Evolutionary conservation across 768 basidiomycete species (phyloP), one percentile per base, ranked within the genome.

Genomic region (Pulveroboletus ravenelii): DNA sequence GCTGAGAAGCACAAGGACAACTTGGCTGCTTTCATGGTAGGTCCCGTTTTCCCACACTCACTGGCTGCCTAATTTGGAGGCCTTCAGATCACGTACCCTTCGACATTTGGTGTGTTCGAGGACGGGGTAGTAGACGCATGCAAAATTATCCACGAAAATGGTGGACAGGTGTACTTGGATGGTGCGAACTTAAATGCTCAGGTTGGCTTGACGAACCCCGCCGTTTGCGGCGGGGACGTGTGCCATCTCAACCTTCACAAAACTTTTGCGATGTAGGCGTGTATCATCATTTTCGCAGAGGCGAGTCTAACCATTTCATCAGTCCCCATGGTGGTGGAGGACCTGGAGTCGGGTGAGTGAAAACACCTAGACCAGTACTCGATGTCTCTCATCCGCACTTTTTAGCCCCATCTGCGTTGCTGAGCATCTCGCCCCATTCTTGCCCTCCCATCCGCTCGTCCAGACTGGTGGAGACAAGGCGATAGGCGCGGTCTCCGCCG

Each of bases 171-270:
- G 32, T 99, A 98, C 72, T 78, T 99, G 47, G 96, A 99, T 64
- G 84, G 85, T 56, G 94, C 94, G 39, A 98, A 98, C 65, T 75
- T 96, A 55, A 95, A 96, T 64, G 93, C 93, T 41, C 90, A 96
- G 61, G 82, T 97, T 53, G 93, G 94, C 23, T 66, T 96, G 51
- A 96, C 94, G 29, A 92, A 93, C 64, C 90, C 90, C 32, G 92
- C 89, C 1, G 85, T 79, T n/a, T 95, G 93, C 61, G 96, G 96
- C 41, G 95, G 93, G 47, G 96, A 99, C 68, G 93, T 99, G 35
- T 96, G 93, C 66, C 96, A 99, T 67, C 78, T 97, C 74, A 99
- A 99, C 71, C 76, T 98, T 32, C 96, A 99, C 76, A 99, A 98
- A 73, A 95, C 93, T 1, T 96, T 96, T 65, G 87, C 93, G 7